Base-by-base conservation (phyloP, 2,329 filamentous ascomycete genomes). In the Tolypocladium tropicale region DNA sequence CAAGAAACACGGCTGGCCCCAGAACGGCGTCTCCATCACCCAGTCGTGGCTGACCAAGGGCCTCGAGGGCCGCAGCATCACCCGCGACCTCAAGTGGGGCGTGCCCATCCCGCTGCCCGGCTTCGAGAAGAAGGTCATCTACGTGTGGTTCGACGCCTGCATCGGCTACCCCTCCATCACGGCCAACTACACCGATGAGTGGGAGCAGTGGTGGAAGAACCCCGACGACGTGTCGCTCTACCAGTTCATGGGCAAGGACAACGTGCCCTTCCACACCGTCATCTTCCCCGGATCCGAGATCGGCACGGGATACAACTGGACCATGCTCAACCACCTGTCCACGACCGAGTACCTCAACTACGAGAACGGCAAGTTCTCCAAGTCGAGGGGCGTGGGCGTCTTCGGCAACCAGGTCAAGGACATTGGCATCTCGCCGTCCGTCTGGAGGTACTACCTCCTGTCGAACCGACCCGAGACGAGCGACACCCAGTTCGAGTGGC, bases 151-250 rank as follows among this genome's bases (percentile, higher is more conserved):
- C 68, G 90, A 95, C 69, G 90, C 90, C 55, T 94, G 89, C 72
- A 94, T 96, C 66, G 92, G 92, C 23, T 96, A 96, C 69, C 86
- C 91, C n/a, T 95, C 90, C 2, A 96, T 96, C 63, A 96, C 92
- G 1, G 90, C 89, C 61, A 91, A 84, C 64, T 95, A 95, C 71
- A 96, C 91, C 6, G 78, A 82, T 55, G 80, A 95, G 60, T 96
- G 92, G 92, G 85, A 95, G 75, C 81, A 89, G 67, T 96, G 92
- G 92, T 96, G 92, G 92, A 85, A 88, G 67, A 88, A 95, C 70
- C 90, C 90, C 0, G 86, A 95, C 49, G 80, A 95, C 36, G 91
- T 96, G 52, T 82, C 87, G 67, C 81, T 96, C 14, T 96, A 94
- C 72, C 92, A 96, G 74, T 95, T 96, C 78, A 89, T 96, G 83